Conservation (phyloP, 176 grass and related monocot genomes). For the Canna indica region DNA sequence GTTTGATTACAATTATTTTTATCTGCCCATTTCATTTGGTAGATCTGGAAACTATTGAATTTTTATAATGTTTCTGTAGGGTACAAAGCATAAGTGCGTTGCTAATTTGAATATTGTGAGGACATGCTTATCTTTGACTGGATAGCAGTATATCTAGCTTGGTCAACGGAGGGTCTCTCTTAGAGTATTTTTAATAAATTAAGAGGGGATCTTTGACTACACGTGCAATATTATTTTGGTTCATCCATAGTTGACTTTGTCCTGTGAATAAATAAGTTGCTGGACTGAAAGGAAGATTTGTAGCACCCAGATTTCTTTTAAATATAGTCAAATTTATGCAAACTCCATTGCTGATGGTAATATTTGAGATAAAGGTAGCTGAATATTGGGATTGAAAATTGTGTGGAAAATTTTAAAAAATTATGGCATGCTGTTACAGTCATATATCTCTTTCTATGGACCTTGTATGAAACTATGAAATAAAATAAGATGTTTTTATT, state of each 20-base stretch:
- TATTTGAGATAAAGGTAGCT: not conserved
- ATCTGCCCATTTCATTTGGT: too few species aligned
- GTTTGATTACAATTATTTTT: not conserved
- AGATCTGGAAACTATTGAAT: not conserved
- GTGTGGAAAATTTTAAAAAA: not conserved
- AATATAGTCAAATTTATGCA: not conserved
- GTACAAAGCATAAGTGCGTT: not conserved
- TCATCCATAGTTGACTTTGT: not conserved
- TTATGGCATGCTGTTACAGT: not conserved
- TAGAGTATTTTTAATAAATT: not conserved
- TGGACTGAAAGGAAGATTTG: not conserved
- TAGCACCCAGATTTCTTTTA: not conserved
- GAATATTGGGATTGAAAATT: not conserved
- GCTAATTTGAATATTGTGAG: not conserved
- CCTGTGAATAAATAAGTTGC: not conserved
- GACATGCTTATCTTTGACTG: not conserved
- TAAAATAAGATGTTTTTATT: not conserved
- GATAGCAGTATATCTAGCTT: not conserved
- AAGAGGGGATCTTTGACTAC: not conserved
- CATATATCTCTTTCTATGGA: not conserved
- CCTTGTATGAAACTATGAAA: not conserved
- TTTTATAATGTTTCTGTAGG: not conserved
- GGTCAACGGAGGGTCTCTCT: not conserved
- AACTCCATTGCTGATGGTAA: not conserved
- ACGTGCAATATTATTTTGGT: not conserved